Evolutionary conservation across 805 yeast species (phyloP), one percentile per base, ranked within the genome.

Genomic region (Saturnispora ahearnii): DNA sequence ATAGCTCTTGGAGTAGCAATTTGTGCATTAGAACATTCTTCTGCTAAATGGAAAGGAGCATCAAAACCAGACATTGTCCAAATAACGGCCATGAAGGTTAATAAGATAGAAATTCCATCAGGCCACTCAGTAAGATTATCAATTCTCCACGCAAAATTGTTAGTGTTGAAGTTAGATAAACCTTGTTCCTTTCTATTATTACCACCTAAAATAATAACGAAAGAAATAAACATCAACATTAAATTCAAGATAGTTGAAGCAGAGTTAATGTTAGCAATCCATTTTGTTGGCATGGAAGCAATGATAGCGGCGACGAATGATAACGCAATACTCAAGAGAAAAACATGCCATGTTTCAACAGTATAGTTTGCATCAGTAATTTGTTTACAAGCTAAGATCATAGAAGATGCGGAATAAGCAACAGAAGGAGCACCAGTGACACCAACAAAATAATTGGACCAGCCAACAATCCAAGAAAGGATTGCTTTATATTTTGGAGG

Each of bases 31-130:
- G 80, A 66, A 56, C 83, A 77, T 59, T 83, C 89, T 65, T 83
- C 90, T n/a, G 85, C 73, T 53, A 83, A 68, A 59, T 84, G 88
- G 69, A 82, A 83, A 0, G 88, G 85, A 22, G 85, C 78, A 60
- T 83, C 88, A 59, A 80, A 84, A 24, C 87, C 88, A 42, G 83
- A 74, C 87, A 83, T 81, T 36, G 83, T 78, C 84, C 84, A 79
- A 51, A 78, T 76, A 34, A 75, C 81, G n/a, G 83, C 80, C 59
- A 78, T 61, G 63, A 79, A 79, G 5, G 79, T 69, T 72, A 78
- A 70, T 50, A 81, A 62, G 58, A 78, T 68, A 28, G 82, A 73
- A 46, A 80, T 69, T 49, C 86, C 86, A 45, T 71, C 70, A n/a
- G 84, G 82, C 72, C 76, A 81, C 18, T 78, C 84, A 9, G 86